Evolutionary conservation across 331 rosid genomes (phyloP).

Genomic region (Erythrophleum ivorense): DNA sequence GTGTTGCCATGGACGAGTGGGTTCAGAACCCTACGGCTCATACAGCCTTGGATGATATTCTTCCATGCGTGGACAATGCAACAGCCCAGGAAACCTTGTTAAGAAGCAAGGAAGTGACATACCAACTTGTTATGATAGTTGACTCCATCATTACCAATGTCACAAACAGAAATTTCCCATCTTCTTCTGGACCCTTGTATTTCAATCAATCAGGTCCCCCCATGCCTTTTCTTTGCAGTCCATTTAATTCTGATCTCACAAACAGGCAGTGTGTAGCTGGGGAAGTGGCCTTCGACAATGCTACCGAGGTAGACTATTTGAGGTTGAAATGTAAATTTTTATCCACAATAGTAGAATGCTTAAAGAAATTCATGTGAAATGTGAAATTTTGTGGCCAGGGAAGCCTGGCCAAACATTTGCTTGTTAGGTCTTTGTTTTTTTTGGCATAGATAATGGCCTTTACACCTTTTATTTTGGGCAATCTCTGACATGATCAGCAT

Average conservation of each 20-base stretch:
- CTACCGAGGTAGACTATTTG: conserved; percentile 53
- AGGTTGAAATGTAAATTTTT: conserved; percentile 17
- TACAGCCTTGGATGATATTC: conserved; percentile 62
- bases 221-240: conserved; percentile 85
- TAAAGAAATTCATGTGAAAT: not conserved
- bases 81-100: conserved; percentile 57
- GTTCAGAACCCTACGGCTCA: conserved; percentile 60
- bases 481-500: not conserved
- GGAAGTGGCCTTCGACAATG: conserved; percentile 59
- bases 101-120: conserved; percentile 50
- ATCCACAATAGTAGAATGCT: not conserved
- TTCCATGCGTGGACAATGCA: conserved; percentile 67
- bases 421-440: not conserved
- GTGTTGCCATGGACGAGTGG: conserved; percentile 67
- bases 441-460: too few species aligned
- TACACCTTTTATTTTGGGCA: not conserved
- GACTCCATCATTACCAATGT: conserved; percentile 51
- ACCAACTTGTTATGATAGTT: conserved; percentile 50
- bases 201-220: conserved; percentile 86
- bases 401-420: not conserved
- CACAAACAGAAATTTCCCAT: conserved; percentile 53
- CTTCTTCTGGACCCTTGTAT: conserved; percentile 46
- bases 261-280: conserved; percentile 53
- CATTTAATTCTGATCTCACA: conserved; percentile 51
- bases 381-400: not conserved